phyloP scores from a whole-genome alignment of 345 rosid species.

The Eucalyptus globulus region DNA sequence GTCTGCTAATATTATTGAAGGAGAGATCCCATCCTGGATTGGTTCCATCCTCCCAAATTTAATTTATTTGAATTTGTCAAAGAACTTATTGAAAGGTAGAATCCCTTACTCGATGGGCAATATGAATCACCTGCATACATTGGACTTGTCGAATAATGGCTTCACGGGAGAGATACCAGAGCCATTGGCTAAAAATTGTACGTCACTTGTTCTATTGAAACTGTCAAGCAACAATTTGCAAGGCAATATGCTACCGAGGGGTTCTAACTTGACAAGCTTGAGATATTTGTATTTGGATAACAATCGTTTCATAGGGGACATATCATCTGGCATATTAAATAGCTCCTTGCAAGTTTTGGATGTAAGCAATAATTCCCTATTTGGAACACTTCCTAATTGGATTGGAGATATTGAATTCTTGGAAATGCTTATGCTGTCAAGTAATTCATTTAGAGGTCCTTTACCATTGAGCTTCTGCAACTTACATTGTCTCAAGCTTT shows the following conservation, averaged over 20 bases:
- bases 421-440: background rate
- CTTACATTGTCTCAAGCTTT: background rate
- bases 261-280: background rate
- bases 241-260: background rate
- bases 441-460: background rate
- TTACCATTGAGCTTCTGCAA: background rate
- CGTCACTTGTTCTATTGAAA: background rate
- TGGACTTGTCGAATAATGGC: slow-evolving; percentile 10
- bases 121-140: background rate
- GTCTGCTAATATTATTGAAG: background rate
- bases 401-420: background rate
- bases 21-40: background rate
- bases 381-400: slow-evolving; percentile 5
- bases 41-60: background rate
- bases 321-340: background rate
- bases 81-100: background rate
- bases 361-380: slow-evolving; percentile 2
- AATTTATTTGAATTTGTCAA: background rate
- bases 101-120: slow-evolving; percentile 6
- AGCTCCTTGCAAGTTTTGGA: background rate
- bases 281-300: background rate
- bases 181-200: background rate
- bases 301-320: background rate
- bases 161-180: background rate
- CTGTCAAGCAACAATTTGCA: background rate